Conservation (phyloP, 2,329 filamentous ascomycete genomes). For the Colletotrichum musae region DNA sequence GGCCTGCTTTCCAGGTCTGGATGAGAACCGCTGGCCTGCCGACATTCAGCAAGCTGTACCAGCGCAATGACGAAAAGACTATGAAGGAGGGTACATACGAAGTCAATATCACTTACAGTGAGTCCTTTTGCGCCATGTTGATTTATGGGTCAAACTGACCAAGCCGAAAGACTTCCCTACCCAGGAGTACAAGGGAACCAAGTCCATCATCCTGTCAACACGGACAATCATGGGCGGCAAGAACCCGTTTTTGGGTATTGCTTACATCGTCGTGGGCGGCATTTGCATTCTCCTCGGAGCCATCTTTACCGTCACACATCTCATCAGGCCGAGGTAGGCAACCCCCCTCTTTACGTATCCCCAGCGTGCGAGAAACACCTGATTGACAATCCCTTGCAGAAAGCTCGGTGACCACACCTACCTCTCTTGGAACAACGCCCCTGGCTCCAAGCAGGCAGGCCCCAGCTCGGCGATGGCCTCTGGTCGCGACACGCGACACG, state of each 20-base stretch:
- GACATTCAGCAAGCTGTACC: conserved; percentile 93
- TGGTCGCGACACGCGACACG: conserved; percentile 69
- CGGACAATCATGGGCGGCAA: conserved; percentile 93
- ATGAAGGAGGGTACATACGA: conserved; percentile 83
- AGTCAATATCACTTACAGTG: conserved; percentile 84
- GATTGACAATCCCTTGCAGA: conserved; percentile 59
- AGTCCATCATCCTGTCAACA: conserved; percentile 91
- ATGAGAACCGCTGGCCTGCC: conserved; percentile 97
- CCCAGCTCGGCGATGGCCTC: conserved; percentile 62
- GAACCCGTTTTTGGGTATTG: conserved; percentile 96
- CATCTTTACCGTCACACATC: conserved; percentile 90
- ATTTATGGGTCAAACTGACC: neutral
- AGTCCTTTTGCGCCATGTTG: conserved; percentile 53
- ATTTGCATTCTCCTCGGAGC: conserved; percentile 91
- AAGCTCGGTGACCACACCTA: conserved; percentile 99
- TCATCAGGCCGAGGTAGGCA: conserved; percentile 86
- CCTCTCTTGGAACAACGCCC: conserved; percentile 88
- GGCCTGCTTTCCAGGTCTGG: conserved; percentile 96
- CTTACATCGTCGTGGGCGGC: conserved; percentile 93
- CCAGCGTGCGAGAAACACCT: conserved; percentile 3
- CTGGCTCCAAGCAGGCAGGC: conserved; percentile 57
- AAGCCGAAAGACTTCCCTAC: conserved; percentile 80
- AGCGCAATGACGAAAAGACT: conserved; percentile 79
- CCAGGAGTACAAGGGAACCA: conserved; percentile 84
- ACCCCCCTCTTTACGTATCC: conserved; percentile 14